phyloP scores from a whole-genome alignment of 495 filamentous ascomycete genomes.

The Trichoderma reesei region DNA sequence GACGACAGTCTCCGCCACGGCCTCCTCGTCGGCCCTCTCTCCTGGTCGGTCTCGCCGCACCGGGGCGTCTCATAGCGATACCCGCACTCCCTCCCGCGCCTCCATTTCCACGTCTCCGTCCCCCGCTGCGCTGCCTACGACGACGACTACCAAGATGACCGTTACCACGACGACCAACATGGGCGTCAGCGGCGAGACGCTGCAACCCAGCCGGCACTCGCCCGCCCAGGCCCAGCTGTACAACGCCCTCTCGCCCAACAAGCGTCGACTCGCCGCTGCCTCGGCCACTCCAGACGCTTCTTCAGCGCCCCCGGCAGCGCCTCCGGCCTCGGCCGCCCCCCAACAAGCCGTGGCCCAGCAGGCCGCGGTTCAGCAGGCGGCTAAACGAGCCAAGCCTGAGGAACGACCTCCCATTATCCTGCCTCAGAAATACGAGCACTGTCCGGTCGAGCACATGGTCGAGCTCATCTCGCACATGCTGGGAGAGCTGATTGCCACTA shows the following conservation, averaged over 20 bases:
- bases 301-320: background rate
- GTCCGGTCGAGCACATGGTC: conserved; percentile 73
- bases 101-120: conserved; percentile 9
- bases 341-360: background rate
- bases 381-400: conserved; percentile 40
- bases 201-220: conserved; percentile 24
- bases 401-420: conserved; percentile 50
- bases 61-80: background rate
- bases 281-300: background rate
- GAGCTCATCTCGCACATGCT: conserved; percentile 91
- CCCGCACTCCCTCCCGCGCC: background rate
- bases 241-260: conserved; percentile 32
- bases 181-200: background rate
- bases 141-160: conserved; percentile 15
- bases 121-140: conserved; percentile 15
- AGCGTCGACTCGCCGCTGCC: conserved; percentile 16
- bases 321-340: background rate
- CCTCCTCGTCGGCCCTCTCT: conserved; percentile 26
- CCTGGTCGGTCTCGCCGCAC: conserved; percentile 9
- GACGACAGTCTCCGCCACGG: conserved; percentile 26
- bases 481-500: conserved; percentile 82
- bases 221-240: conserved; percentile 21
- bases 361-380: conserved; percentile 29
- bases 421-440: conserved; percentile 67
- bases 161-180: conserved; percentile 18